Percentiles rank a stretch among this genome's conserved stretches.
Evolutionary conservation across 2,329 filamentous ascomycete species (phyloP).

Genomic region (Iodosphaeria phyllophila): DNA sequence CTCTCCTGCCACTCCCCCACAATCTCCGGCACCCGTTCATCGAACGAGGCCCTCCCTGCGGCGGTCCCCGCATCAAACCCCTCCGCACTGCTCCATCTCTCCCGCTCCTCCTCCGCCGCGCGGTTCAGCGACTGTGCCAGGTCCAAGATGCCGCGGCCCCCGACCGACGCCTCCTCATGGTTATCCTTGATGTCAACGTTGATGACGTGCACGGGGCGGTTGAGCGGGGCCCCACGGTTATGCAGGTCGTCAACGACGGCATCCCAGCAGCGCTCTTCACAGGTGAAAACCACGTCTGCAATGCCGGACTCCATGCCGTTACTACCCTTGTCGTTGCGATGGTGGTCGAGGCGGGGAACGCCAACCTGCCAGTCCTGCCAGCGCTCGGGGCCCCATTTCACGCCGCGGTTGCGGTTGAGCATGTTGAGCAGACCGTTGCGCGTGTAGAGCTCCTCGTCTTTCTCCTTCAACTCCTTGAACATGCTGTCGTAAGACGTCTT

Average conservation of each 20-base stretch:
- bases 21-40: constrained; percentile 84
- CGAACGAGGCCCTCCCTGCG: constrained; percentile 57
- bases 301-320: constrained; percentile 72
- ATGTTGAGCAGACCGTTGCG: constrained; percentile 91
- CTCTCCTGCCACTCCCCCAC: constrained; percentile 85
- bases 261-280: constrained; percentile 96
- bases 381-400: constrained; percentile 91
- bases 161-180: constrained; percentile 84
- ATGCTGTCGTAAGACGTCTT: constrained; percentile 89
- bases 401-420: constrained; percentile 75
- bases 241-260: constrained; percentile 89
- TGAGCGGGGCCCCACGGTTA: constrained; percentile 67
- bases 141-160: constrained; percentile 81
- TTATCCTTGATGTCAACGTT: constrained; percentile 98
- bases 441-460: constrained; percentile 74
- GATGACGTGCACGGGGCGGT: constrained; percentile 89
- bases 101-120: constrained; percentile 60
- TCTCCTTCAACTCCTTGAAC: constrained; percentile 73
- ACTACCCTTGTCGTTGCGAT: constrained; percentile 57
- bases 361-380: constrained; percentile 97
- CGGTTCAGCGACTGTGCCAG: constrained; percentile 71
- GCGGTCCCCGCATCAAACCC: constrained; percentile 57
- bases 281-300: constrained; percentile 90
- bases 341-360: constrained; percentile 60
- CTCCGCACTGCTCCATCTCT: no score